Evolutionary conservation across 2,329 filamentous ascomycete genomes (phyloP).

Genomic region (Sordariomycetes sp.): DNA sequence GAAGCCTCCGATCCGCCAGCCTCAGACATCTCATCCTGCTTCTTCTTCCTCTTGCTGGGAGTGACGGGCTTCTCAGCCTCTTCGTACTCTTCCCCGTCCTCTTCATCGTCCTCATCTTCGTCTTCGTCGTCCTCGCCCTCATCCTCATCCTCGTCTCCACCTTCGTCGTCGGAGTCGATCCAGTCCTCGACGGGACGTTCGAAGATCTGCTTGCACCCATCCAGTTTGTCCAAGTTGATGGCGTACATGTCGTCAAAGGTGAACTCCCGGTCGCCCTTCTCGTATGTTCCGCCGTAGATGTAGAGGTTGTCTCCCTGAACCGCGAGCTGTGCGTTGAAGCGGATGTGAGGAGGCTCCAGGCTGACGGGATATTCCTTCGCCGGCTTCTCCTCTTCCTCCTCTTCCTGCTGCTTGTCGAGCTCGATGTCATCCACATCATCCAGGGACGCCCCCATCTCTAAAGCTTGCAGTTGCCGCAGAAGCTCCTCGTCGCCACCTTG

Average conservation of each 20-base stretch:
- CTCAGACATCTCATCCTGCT: conserved; percentile 33
- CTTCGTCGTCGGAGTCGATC: conserved; percentile 55
- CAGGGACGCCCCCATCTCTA: conserved; percentile 81
- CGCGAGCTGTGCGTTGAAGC: conserved; percentile 85
- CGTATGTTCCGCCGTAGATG: conserved; percentile 90
- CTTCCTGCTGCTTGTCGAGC: conserved; percentile 39
- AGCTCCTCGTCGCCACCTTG: conserved; percentile 91
- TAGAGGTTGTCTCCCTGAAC: conserved; percentile 90
- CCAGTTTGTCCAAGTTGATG: conserved; percentile 87
- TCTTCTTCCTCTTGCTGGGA: conserved; percentile 49
- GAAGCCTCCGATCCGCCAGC: conserved; percentile 21
- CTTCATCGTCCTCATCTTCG: conserved; percentile 40
- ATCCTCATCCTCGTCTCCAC: conserved; percentile 51
- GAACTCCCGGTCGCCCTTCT: conserved; percentile 89
- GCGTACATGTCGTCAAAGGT: conserved; percentile 94
- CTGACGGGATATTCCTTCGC: conserved; percentile 55
- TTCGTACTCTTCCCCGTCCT: conserved; percentile 37
- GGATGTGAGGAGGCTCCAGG: conserved; percentile 77
- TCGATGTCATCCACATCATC: conserved; percentile 39
- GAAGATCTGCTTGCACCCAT: conserved; percentile 89
- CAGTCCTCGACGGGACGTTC: conserved; percentile 76
- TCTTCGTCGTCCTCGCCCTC: conserved; percentile 43
- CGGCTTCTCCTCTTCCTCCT: conserved; percentile 46
- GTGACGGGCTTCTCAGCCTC: conserved; percentile 33
- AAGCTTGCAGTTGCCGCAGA: conserved; percentile 75